Percentiles rank a stretch among this genome's conserved stretches.
Conservation (phyloP, 1,139 yeast species). For the Hyphopichia wangnamkhiaoensis region DNA sequence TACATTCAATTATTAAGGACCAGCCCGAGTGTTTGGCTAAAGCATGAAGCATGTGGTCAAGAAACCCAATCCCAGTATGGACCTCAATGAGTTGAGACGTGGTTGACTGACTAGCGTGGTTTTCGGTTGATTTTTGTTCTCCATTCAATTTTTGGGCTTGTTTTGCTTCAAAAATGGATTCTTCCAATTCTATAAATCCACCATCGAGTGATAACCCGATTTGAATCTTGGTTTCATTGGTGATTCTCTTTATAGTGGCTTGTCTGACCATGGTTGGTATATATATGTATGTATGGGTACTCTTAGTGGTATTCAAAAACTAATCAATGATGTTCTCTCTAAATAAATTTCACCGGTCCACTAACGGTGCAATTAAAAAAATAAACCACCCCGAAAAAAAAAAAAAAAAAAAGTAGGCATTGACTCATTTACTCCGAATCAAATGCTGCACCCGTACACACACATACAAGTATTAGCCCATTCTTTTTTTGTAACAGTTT, state of each 20-base stretch:
- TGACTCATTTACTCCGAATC: no score
- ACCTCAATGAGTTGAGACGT: slow-evolving; percentile 72
- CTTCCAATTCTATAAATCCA: slow-evolving; percentile 62
- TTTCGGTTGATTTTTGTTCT: slow-evolving; percentile 17
- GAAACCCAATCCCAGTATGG: slow-evolving; percentile 90
- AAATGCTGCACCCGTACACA: no score
- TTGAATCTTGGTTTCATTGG: slow-evolving; percentile 93
- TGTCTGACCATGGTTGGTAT: slow-evolving; percentile 17
- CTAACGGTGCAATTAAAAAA: no score
- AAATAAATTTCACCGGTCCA: no score
- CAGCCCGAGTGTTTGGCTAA: slow-evolving; percentile 96
- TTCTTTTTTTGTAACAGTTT: no score
- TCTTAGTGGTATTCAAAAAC: background rate
- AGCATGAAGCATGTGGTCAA: slow-evolving; percentile 97
- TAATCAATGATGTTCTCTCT: background rate
- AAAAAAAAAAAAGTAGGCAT: no score
- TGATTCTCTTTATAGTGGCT: slow-evolving; percentile 66
- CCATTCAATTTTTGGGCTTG: slow-evolving; percentile 20
- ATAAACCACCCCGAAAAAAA: no score
- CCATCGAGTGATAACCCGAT: slow-evolving; percentile 85
- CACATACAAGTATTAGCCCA: no score
- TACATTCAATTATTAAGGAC: slow-evolving; percentile 86
- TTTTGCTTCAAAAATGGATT: slow-evolving; percentile 49
- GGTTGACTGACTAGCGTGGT: slow-evolving; percentile 64
- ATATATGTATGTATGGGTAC: background rate